These are phyloP conservation scores for Colletotrichum gloeosporioides DNA, from an alignment of 2,329 filamentous ascomycete genomes.

Conservation along the genomic window DNA sequence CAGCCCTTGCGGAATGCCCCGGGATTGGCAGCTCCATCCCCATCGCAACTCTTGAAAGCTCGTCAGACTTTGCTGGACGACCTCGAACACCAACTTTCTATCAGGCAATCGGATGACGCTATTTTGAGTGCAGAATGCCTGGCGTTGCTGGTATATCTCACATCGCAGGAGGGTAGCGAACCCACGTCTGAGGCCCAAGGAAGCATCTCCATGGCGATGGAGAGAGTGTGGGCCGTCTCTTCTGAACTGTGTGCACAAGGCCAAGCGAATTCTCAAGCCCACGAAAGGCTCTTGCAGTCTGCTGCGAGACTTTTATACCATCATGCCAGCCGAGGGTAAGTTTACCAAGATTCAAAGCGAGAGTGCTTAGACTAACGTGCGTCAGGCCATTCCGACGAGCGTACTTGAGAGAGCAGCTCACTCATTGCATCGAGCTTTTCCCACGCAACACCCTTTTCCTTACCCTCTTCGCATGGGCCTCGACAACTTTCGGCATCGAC, in stretches of 20 bases:
- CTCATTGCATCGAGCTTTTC: slow-evolving; percentile 66
- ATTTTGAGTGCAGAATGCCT: slow-evolving; percentile 65
- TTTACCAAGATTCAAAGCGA: not conserved
- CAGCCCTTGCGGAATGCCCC: slow-evolving; percentile 24
- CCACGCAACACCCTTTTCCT: slow-evolving; percentile 81
- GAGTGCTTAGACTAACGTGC: slow-evolving; percentile 21
- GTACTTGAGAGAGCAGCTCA: slow-evolving; percentile 67
- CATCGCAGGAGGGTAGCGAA: slow-evolving; percentile 44
- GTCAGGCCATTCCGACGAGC: slow-evolving; percentile 69
- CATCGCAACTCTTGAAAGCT: slow-evolving; percentile 56
- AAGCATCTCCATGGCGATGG: slow-evolving; percentile 58
- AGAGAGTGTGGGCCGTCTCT: slow-evolving; percentile 45
- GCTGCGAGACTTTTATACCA: slow-evolving; percentile 69
- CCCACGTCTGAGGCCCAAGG: slow-evolving; percentile 55
- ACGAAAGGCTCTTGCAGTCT: slow-evolving; percentile 74
- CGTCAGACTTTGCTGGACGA: slow-evolving; percentile 57
- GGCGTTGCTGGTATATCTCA: slow-evolving; percentile 72
- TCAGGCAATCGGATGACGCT: slow-evolving; percentile 53
- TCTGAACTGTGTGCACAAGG: slow-evolving; percentile 45
- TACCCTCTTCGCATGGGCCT: slow-evolving; percentile 74
- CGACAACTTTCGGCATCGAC: slow-evolving; percentile 73
- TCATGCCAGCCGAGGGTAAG: slow-evolving; percentile 65
- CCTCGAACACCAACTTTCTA: slow-evolving; percentile 62
- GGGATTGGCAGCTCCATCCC: slow-evolving; percentile 25
- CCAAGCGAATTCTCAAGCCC: slow-evolving; percentile 36